Percentiles rank a stretch among this genome's conserved stretches.
phyloP scores from a whole-genome alignment of 331 rosid species.

The Quercus lobata region DNA sequence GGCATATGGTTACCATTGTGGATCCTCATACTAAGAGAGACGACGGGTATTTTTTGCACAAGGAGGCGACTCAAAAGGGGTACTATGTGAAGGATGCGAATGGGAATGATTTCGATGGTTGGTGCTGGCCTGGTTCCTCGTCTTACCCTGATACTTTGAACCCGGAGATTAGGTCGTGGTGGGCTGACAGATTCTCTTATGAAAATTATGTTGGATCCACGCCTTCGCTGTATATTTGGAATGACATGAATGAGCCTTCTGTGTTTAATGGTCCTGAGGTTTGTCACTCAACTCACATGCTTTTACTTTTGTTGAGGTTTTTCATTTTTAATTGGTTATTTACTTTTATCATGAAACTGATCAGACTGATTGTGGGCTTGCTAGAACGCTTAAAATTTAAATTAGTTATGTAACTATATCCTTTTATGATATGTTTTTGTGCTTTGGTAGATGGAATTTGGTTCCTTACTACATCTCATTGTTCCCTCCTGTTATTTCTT shows the following conservation, averaged over 20 bases:
- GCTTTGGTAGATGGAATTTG: too few species aligned
- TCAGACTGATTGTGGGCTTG: not conserved
- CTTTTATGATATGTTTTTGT: too few species aligned
- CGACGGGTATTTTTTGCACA: slow-evolving; percentile 57
- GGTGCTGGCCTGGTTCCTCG: slow-evolving; percentile 99
- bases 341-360: not conserved
- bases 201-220: slow-evolving; percentile 86
- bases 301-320: not conserved
- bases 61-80: slow-evolving; percentile 73
- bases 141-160: slow-evolving; percentile 73
- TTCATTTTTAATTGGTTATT: slow-evolving; percentile 1
- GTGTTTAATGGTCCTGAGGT: slow-evolving; percentile 99
- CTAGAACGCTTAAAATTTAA: not conserved
- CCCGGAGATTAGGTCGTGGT: slow-evolving; percentile 89
- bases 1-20: slow-evolving; percentile 90
- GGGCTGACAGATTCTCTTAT: slow-evolving; percentile 72
- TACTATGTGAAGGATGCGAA: slow-evolving; percentile 87
- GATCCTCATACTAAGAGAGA: slow-evolving; percentile 98
- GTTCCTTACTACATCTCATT: too few species aligned
- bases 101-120: slow-evolving; percentile 89
- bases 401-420: not conserved
- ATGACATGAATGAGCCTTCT: slow-evolving; percentile 98
- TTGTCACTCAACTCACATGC: slow-evolving; percentile 15
- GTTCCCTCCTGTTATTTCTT: too few species aligned
- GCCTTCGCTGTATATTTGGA: slow-evolving; percentile 92